A percentile compares a stretch with the other conserved stretches of the same genome.
Conservation (phyloP, 106 monocot genomes). For the Allium fistulosum region DNA sequence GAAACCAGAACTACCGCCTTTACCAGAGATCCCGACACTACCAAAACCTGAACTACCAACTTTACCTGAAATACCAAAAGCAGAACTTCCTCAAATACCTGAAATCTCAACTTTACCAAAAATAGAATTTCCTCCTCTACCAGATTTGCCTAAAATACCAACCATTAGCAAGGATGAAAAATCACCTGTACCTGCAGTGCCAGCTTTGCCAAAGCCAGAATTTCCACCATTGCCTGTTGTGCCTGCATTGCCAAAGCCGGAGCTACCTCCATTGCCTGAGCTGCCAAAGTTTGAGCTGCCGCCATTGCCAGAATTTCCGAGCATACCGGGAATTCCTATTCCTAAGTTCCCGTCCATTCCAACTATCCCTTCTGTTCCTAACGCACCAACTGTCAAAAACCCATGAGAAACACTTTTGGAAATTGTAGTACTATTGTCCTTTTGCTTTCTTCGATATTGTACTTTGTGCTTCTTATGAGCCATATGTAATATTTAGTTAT, state of each 20-base stretch:
- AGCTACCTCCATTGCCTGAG: neutral
- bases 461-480: neutral
- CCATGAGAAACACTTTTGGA: too few species aligned
- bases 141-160: neutral
- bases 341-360: neutral
- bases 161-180: neutral
- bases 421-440: neutral
- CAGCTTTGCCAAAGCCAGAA: conserved; percentile 9
- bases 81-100: neutral
- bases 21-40: neutral
- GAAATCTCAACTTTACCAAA: neutral
- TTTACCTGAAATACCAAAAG: neutral
- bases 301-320: neutral
- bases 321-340: neutral
- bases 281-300: conserved; percentile 12
- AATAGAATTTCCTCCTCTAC: neutral
- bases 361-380: neutral
- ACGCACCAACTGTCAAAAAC: too few species aligned
- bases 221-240: conserved; percentile 6
- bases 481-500: neutral
- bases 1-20: neutral
- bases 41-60: neutral
- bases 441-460: neutral
- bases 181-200: conserved; percentile 9
- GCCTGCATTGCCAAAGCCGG: neutral